Base-by-base conservation (phyloP, 208 protist genomes). In the Crithidia mellificae region DNA sequence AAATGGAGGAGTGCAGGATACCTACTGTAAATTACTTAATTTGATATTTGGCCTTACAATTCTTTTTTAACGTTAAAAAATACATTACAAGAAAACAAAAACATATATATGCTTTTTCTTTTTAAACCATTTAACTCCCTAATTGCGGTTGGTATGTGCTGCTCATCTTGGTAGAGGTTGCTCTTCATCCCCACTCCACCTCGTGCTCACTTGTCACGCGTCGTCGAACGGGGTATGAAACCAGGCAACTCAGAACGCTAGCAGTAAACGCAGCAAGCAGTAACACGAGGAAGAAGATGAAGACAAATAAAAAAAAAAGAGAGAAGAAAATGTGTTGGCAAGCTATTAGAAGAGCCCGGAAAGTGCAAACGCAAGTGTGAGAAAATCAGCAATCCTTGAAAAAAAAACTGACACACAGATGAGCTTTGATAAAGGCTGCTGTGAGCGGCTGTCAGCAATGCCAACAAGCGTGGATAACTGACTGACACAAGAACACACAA, bases 51-150 rank as follows among this genome's bases (percentile, higher is more conserved):
- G 20, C 46, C 34, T 56, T 30, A 50, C 19, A 30, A 39, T 51
- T 66, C 46, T 73, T 49, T 30, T 66, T 63, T 55, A 24, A 63
- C 51, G 39, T 50, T 63, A 63, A 0, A 74, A 53, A 46, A 34
- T 58, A 61, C 8, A 34, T 55, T 51, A 50, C 41, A 67, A n/a
- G 56, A 66, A 63, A 67, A 6, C 1, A 54, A 62, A 54, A 58
- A 63, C 34, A 19, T 22, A 17, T 32, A 54, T 52, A 53, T 12
- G 38, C 19, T 47, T 55, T 27, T 54, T 27, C 38, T 38, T 50
- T 34, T 29, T 39, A 19, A 43, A n/a, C n/a, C 34, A 9, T 11
- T 58, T 43, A 38, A 52, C 51, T 32, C 29, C 36, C 50, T 63
- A 74, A 56, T 27, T 25, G 25, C 6, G 27, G 15, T 36, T 54